Base-by-base conservation (phyloP, 805 yeast species). In the Metschnikowia gelsemii region DNA sequence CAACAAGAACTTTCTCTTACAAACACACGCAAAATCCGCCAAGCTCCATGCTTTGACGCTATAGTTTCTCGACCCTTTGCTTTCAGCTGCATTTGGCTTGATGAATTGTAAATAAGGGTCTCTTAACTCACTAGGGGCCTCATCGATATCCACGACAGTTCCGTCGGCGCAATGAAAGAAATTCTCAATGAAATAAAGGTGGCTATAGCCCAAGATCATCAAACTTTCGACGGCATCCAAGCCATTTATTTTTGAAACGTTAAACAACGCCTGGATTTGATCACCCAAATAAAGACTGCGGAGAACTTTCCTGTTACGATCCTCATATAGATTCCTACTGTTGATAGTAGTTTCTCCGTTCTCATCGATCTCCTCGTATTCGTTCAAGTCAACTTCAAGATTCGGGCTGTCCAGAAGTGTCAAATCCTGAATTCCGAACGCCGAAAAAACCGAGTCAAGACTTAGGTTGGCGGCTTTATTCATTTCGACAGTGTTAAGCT, bases 151-250 rank as follows among this genome's bases (percentile, higher is more conserved):
- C 17, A 84, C 70, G 5, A 88, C 84, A 47, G 65, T 49, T 0
- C 73, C 74, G 43, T 68, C 70, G 1, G 67, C 47, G 30, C 75
- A 74, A 49, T 76, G 82, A 47, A 82, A 84, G 57, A 82, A 88
- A 52, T 80, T 79, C 44, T 79, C 86, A 41, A 84, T 77, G 51
- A 87, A 63, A 54, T 87, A 89, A 7, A 86, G 51, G 53, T 83
- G 81, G 4, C 70, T 66, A 3, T 71, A 63, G 0, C 96, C 95
- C 27, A 82, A 58, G 20, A 88, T 84, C 59, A 88, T 63, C 27
- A 88, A 70, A 12, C 91, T 86, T 55, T 87, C 95, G 13, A 75
- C 67, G 2, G 89, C 80, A 22, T 81, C 86, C n/a, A 88, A 63
- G 0, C 96, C 96, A 43, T 82, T 64, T 16, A 89, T 77, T 35